Conservation (phyloP, 78 protist genomes). For the Paratrimastix pyriformis region DNA sequence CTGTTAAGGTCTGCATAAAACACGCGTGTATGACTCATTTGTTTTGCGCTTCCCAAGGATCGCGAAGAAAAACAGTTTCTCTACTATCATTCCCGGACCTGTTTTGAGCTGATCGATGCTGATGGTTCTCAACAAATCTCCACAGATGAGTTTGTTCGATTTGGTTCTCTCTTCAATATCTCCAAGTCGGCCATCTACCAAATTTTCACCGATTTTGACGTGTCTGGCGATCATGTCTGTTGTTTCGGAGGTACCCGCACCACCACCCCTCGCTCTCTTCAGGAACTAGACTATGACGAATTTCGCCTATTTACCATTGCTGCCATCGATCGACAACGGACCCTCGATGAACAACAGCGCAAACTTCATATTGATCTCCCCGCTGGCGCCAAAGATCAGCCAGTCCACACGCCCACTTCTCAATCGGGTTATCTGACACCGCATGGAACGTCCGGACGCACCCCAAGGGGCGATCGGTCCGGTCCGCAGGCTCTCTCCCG, state of each 20-base stretch:
- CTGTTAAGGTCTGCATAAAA: background rate
- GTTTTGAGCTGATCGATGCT: conserved; percentile 27
- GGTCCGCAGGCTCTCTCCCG: no score
- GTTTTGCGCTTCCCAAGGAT: background rate
- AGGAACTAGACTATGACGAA: conserved; percentile 9
- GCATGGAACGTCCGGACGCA: no score
- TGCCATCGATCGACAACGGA: no score
- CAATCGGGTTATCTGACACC: no score
- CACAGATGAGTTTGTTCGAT: background rate
- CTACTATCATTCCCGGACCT: conserved; percentile 4
- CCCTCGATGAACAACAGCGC: no score
- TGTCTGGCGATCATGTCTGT: background rate
- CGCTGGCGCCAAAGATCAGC: no score
- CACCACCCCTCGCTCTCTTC: no score
- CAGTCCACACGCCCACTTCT: no score
- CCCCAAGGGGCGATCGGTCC: no score
- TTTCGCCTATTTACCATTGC: background rate
- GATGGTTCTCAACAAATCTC: conserved; percentile 4
- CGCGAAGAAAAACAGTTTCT: conserved; percentile 17
- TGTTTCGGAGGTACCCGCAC: background rate
- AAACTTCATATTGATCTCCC: no score
- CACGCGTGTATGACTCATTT: background rate
- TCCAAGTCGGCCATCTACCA: background rate
- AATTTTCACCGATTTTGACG: conserved; percentile 7
- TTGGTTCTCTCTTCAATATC: conserved; percentile 20